Conservation (phyloP, 805 yeast genomes). For the Metschnikowia sp. region DNA sequence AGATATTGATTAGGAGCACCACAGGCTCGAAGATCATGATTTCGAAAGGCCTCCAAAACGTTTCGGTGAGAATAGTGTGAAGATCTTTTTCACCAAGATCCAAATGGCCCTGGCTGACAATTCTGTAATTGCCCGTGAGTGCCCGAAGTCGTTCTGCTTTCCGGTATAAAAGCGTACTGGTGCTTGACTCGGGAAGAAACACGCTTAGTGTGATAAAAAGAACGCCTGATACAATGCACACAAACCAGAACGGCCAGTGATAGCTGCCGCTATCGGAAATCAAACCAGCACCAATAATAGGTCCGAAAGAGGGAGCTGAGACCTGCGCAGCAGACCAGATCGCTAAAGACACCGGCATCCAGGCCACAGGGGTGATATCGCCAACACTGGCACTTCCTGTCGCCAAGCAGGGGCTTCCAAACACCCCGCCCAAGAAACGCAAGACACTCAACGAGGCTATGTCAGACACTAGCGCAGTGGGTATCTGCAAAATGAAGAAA, state of each 20-base stretch:
- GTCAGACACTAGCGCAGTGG: slow-evolving; percentile 48
- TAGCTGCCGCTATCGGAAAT: slow-evolving; percentile 27
- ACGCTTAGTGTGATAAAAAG: slow-evolving; percentile 33
- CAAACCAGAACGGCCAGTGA: slow-evolving; percentile 56
- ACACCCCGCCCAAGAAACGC: slow-evolving; percentile 51
- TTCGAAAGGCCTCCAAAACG: slow-evolving; percentile 48
- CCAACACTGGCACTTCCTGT: slow-evolving; percentile 58
- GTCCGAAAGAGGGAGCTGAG: slow-evolving; percentile 54
- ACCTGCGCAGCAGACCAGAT: slow-evolving; percentile 53
- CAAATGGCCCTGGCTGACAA: slow-evolving; percentile 39
- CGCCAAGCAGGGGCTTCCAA: slow-evolving; percentile 51
- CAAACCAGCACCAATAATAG: slow-evolving; percentile 52
- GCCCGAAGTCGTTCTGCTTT: slow-evolving; percentile 48
- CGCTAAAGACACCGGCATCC: slow-evolving; percentile 45
- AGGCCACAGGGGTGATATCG: slow-evolving; percentile 43
- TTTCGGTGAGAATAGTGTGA: slow-evolving; percentile 23
- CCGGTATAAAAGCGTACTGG: slow-evolving; percentile 39
- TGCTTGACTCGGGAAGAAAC: slow-evolving; percentile 50
- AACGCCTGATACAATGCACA: slow-evolving; percentile 40
- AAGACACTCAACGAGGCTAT: slow-evolving; percentile 48
- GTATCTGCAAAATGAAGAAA: slow-evolving; percentile 51
- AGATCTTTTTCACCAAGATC: slow-evolving; percentile 23
- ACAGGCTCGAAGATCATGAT: slow-evolving; percentile 54
- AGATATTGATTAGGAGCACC: slow-evolving; percentile 49
- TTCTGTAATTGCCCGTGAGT: slow-evolving; percentile 47